Conservation (phyloP, 2,329 filamentous ascomycete species). For the Leptographium procerum region DNA sequence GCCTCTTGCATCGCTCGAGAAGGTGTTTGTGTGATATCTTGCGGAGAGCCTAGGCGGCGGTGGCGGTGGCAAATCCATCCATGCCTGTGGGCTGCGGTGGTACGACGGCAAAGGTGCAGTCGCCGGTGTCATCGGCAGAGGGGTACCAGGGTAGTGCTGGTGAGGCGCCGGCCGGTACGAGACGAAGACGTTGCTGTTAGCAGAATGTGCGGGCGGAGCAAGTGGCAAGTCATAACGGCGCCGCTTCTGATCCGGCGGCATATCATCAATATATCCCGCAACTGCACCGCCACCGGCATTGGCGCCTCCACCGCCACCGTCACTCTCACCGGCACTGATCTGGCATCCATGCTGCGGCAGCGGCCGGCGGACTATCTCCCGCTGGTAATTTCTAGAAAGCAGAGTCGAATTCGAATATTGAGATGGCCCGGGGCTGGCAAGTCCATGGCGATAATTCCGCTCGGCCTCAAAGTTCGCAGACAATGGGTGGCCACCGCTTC, state of each 20-base stretch:
- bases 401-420: not conserved
- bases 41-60: not conserved
- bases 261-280: conserved; percentile 22
- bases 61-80: not conserved
- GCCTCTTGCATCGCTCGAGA: not conserved
- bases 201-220: conserved; percentile 13
- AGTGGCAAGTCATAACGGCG: conserved; percentile 40
- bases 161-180: not conserved
- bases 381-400: not conserved
- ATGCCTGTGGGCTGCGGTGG: not conserved
- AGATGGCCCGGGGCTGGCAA: conserved; percentile 1
- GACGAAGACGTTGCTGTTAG: not conserved
- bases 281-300: not conserved
- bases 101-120: not conserved
- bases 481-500: conserved; percentile 13
- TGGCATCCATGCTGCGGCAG: conserved; percentile 4
- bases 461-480: conserved; percentile 15
- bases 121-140: not conserved
- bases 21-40: not conserved
- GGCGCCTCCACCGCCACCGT: not conserved
- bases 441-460: conserved; percentile 19
- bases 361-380: conserved; percentile 3
- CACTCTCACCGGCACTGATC: not conserved
- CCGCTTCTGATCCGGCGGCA: conserved; percentile 47
- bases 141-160: not conserved